These are phyloP conservation scores for Aureobasidium sp. DNA, from an alignment of 2,329 filamentous ascomycete genomes.

Conservation along the genomic window DNA sequence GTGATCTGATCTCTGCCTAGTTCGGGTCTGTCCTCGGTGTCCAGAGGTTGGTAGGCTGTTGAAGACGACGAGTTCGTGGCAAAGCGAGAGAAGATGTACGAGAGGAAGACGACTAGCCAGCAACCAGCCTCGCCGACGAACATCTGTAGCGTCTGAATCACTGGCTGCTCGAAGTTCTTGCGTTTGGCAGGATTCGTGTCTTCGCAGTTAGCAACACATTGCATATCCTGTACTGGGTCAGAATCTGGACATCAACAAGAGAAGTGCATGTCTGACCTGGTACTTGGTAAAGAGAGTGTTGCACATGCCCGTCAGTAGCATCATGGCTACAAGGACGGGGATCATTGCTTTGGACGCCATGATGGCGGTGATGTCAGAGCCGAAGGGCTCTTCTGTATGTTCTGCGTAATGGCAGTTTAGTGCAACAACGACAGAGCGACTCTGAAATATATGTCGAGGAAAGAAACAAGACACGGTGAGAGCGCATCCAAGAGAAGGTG, in stretches of 20 bases:
- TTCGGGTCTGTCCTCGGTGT: conserved; percentile 15
- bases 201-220: conserved; percentile 89
- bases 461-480: background rate
- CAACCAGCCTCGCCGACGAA: conserved; percentile 94
- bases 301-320: conserved; percentile 91
- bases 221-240: conserved; percentile 64
- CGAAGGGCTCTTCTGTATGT: background rate
- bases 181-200: conserved; percentile 58
- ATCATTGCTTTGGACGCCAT: conserved; percentile 70
- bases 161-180: conserved; percentile 81
- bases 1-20: background rate
- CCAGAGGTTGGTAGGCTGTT: conserved; percentile 16
- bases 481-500: background rate
- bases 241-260: background rate
- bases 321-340: conserved; percentile 86
- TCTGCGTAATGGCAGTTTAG: background rate
- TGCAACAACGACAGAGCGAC: background rate
- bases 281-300: conserved; percentile 97
- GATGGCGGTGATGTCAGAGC: conserved; percentile 18
- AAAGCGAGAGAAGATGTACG: conserved; percentile 56
- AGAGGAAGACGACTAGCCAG: conserved; percentile 78
- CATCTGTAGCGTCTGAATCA: conserved; percentile 95
- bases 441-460: background rate
- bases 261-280: conserved; percentile 55
- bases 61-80: background rate